These are phyloP conservation scores for Erodium texanum DNA, from an alignment of 441 rosid species.

Conservation along the genomic window DNA sequence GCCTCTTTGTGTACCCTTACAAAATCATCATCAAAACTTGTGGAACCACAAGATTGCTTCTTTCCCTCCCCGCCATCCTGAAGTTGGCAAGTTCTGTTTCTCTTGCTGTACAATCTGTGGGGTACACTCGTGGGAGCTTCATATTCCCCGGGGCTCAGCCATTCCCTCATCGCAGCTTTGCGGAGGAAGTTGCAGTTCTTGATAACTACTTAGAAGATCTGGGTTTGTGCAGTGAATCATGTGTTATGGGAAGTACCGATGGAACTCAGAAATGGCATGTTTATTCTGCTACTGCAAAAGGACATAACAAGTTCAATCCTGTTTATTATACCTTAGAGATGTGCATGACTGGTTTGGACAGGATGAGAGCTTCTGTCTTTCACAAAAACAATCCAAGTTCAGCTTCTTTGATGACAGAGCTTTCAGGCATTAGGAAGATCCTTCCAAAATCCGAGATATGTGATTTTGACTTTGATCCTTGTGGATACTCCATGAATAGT, in stretches of 20 bases:
- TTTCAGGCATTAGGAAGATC: constrained; percentile 30
- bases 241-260: constrained; percentile 20
- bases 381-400: constrained; percentile 17
- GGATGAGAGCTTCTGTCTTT: constrained; percentile 23
- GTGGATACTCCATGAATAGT: constrained; percentile 41
- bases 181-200: constrained; percentile 25
- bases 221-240: constrained; percentile 13
- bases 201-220: constrained; percentile 16
- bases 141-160: constrained; percentile 31
- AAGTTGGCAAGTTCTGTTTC: constrained; percentile 18
- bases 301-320: constrained; percentile 1
- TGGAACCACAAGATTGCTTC: constrained; percentile 39
- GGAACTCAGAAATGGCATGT: constrained; percentile 25
- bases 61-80: constrained; percentile 22
- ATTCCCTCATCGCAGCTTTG: constrained; percentile 29
- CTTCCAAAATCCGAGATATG: constrained; percentile 29
- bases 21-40: constrained; percentile 53
- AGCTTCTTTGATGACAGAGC: constrained; percentile 23
- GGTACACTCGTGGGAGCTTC: constrained; percentile 40
- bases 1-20: constrained; percentile 42
- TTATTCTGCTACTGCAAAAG: constrained; percentile 18
- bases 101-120: constrained; percentile 19
- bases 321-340: constrained; percentile 25
- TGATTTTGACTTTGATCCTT: constrained; percentile 33
- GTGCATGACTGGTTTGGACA: constrained; percentile 35